Evolutionary conservation across 2,329 filamentous ascomycete species (phyloP).

Genomic region (Diaporthe helianthi): DNA sequence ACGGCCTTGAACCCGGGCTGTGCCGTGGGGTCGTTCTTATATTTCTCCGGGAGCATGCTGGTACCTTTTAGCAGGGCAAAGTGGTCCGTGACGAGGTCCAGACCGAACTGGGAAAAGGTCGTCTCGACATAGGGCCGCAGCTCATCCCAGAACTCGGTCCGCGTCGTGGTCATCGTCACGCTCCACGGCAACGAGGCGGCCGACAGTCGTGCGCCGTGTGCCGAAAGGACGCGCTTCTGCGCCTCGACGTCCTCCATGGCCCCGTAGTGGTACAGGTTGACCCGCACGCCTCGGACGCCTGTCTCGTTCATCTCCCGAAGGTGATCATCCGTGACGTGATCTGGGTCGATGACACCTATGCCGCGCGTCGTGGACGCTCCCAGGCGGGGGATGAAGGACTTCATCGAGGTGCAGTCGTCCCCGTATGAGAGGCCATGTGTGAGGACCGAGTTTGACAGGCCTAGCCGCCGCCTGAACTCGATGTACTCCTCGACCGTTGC

Average conservation of each 20-base stretch:
- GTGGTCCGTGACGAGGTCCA: slow-evolving; percentile 47
- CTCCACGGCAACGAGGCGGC: slow-evolving; percentile 40
- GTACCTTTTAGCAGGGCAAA: slow-evolving; percentile 46
- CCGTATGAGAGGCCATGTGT: slow-evolving; percentile 48
- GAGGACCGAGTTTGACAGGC: slow-evolving; percentile 44
- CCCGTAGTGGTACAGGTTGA: slow-evolving; percentile 46
- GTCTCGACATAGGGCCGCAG: slow-evolving; percentile 38
- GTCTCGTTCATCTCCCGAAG: slow-evolving; percentile 39
- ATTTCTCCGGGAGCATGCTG: slow-evolving; percentile 42
- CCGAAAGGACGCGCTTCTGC: slow-evolving; percentile 43
- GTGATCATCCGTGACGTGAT: slow-evolving; percentile 37
- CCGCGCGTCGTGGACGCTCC: slow-evolving; percentile 39
- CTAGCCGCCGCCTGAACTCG: neutral
- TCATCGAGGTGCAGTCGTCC: slow-evolving; percentile 44
- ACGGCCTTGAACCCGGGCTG: slow-evolving; percentile 44
- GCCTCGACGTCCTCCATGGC: slow-evolving; percentile 47
- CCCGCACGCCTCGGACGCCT: slow-evolving; percentile 45
- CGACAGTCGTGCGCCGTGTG: slow-evolving; percentile 40
- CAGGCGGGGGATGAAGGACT: slow-evolving; percentile 42
- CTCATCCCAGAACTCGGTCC: slow-evolving; percentile 43
- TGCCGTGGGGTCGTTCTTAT: slow-evolving; percentile 37
- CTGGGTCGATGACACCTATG: slow-evolving; percentile 43
- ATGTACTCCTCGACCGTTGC: neutral
- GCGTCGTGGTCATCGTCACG: slow-evolving; percentile 43
- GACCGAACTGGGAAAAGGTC: slow-evolving; percentile 36